phyloP scores from a whole-genome alignment of 441 rosid species.

The Isatis lusitanica region DNA sequence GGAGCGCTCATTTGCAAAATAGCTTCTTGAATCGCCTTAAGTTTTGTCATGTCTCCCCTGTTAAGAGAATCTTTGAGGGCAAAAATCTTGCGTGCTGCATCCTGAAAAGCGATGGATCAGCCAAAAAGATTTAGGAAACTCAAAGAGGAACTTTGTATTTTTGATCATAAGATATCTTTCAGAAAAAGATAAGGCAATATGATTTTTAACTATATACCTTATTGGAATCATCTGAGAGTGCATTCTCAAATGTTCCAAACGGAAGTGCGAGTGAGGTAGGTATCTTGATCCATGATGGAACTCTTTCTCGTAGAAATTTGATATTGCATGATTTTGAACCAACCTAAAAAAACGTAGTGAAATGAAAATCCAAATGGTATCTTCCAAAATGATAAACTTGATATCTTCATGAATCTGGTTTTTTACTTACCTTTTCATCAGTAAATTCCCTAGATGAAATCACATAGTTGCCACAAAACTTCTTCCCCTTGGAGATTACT shows the following conservation, averaged over 20 bases:
- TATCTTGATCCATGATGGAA: constrained; percentile 81
- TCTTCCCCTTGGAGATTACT: constrained; percentile 49
- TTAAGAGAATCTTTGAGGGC: constrained; percentile 39
- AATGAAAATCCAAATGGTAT: constrained; percentile 17
- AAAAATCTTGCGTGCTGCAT: constrained; percentile 47
- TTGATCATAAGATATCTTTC: neutral
- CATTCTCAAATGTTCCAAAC: constrained; percentile 70
- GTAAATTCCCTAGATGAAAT: constrained; percentile 69
- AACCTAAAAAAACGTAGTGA: constrained; percentile 45
- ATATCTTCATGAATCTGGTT: neutral
- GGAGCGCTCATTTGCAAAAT: constrained; percentile 55
- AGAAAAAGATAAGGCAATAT: neutral
- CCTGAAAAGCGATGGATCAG: constrained; percentile 39
- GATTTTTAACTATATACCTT: constrained; percentile 42
- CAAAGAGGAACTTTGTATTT: neutral
- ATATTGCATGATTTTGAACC: constrained; percentile 82
- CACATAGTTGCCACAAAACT: constrained; percentile 66
- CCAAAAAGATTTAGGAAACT: neutral
- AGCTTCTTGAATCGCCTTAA: constrained; percentile 56
- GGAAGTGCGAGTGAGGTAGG: constrained; percentile 76
- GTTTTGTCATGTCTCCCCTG: constrained; percentile 57
- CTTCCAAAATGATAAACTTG: neutral
- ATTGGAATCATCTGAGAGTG: constrained; percentile 56
- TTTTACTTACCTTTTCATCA: constrained; percentile 51
- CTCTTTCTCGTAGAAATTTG: constrained; percentile 56